Evolutionary conservation across 345 rosid species (phyloP).

Genomic region (Tarenaya hassleriana): DNA sequence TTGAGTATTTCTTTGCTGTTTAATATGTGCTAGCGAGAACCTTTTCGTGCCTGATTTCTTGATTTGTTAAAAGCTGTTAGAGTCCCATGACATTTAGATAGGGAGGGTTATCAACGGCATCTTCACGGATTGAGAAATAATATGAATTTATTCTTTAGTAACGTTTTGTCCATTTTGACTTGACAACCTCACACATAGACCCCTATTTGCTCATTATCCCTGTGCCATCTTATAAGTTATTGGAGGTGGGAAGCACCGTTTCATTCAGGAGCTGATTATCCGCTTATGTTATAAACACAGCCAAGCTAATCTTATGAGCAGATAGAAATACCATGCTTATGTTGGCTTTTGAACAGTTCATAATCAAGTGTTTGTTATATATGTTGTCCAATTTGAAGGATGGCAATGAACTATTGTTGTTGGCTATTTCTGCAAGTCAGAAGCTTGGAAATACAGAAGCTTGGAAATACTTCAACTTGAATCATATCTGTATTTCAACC

Average conservation of each 20-base stretch:
- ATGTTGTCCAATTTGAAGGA: constrained; percentile 2
- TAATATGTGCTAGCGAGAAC: not conserved
- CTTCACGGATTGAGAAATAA: not conserved
- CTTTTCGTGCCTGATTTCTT: not conserved
- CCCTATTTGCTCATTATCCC: not conserved
- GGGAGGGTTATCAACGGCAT: not conserved
- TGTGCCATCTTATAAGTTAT: too few relatives aligned
- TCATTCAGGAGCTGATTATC: constrained; percentile 4
- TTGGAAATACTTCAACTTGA: not conserved
- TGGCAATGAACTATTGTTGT: constrained; percentile 4
- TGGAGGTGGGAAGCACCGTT: not conserved
- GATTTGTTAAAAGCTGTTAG: not conserved
- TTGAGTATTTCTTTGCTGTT: constrained; percentile 13
- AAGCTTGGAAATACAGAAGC: not conserved
- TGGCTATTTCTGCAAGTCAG: constrained; percentile 5
- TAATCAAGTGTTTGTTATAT: not conserved
- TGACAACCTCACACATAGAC: not conserved
- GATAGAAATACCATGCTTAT: not conserved
- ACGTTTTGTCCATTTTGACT: not conserved
- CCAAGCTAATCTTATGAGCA: constrained; percentile 1
- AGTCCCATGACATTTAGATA: constrained; percentile 2
- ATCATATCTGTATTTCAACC: not conserved
- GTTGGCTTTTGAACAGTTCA: constrained; percentile 4
- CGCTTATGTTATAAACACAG: constrained; percentile 7
- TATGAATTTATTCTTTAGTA: constrained; percentile 1